Evolutionary conservation across 75 land plant species (phyloP).

Genomic region (Cupressus sempervirens): DNA sequence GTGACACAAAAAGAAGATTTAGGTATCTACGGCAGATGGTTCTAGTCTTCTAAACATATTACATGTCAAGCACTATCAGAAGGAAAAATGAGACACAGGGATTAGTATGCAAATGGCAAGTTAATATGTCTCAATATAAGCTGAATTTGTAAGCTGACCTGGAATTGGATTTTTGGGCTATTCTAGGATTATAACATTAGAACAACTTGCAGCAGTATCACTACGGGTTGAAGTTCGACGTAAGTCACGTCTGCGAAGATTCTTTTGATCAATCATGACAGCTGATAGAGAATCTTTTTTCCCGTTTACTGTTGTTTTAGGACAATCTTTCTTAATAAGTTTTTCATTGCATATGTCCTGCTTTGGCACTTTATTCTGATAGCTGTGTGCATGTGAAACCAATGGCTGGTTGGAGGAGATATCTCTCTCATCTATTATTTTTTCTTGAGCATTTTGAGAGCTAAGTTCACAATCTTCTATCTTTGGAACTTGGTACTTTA

Average conservation of each 20-base stretch:
- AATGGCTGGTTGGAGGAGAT: not conserved
- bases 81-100: not conserved
- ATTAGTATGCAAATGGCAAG: not conserved
- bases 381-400: not conserved
- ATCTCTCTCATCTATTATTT: not conserved
- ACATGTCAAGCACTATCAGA: not conserved
- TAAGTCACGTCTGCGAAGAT: not conserved
- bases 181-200: not conserved
- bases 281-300: not conserved
- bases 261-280: slow-evolving; percentile 1
- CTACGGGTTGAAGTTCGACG: not conserved
- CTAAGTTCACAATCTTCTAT: not conserved
- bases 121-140: not conserved
- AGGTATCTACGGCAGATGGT: not conserved
- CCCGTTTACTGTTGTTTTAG: not conserved
- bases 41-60: not conserved
- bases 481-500: not conserved
- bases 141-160: not conserved
- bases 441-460: not conserved
- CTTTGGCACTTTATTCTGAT: not conserved
- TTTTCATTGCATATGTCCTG: not conserved
- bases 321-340: not conserved
- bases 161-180: not conserved
- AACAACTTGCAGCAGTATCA: not conserved
- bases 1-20: not conserved